Evolutionary conservation across 2,329 filamentous ascomycete species (phyloP).

Genomic region (Thelonectria rubi): DNA sequence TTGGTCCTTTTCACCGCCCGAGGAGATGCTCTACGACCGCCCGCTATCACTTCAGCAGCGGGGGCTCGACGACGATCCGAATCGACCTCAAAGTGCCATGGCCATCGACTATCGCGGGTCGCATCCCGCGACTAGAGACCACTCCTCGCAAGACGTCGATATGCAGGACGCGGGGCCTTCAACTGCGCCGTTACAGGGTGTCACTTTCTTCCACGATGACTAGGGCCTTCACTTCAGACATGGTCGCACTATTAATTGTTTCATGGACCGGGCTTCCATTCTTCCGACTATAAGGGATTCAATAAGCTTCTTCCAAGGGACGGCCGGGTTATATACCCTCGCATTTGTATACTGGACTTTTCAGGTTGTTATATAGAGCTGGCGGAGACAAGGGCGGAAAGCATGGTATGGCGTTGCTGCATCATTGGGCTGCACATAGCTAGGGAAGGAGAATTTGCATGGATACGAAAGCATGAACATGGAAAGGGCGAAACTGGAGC

Average conservation of each 20-base stretch:
- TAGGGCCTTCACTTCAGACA: conserved; percentile 33
- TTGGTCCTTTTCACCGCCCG: conserved; percentile 92
- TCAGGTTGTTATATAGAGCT: conserved; percentile 46
- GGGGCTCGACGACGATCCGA: conserved; percentile 55
- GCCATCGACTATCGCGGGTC: conserved; percentile 54
- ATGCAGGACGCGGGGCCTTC: conserved; percentile 67
- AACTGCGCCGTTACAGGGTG: conserved; percentile 60
- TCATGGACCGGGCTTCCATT: conserved; percentile 20
- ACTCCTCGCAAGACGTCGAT: conserved; percentile 58
- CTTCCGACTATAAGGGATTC: conserved; percentile 30
- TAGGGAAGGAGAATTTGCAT: conserved; percentile 41
- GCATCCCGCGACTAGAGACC: conserved; percentile 46
- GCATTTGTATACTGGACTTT: conserved; percentile 44
- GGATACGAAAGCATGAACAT: conserved; percentile 41
- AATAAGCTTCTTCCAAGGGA: conserved; percentile 34
- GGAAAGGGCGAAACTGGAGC: conserved; percentile 37
- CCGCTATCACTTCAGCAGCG: conserved; percentile 60
- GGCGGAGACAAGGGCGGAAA: conserved; percentile 43
- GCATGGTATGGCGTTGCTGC: conserved; percentile 50
- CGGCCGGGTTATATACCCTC: conserved; percentile 39
- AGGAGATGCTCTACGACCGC: conserved; percentile 68
- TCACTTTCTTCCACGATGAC: conserved; percentile 62
- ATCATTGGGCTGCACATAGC: conserved; percentile 43
- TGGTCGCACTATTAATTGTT: conserved; percentile 28
- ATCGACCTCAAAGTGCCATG: conserved; percentile 62